A percentile compares a stretch with the other conserved stretches of the same genome.
phyloP scores from a whole-genome alignment of 2,329 filamentous ascomycete species.

The Exophiala viscosa region DNA sequence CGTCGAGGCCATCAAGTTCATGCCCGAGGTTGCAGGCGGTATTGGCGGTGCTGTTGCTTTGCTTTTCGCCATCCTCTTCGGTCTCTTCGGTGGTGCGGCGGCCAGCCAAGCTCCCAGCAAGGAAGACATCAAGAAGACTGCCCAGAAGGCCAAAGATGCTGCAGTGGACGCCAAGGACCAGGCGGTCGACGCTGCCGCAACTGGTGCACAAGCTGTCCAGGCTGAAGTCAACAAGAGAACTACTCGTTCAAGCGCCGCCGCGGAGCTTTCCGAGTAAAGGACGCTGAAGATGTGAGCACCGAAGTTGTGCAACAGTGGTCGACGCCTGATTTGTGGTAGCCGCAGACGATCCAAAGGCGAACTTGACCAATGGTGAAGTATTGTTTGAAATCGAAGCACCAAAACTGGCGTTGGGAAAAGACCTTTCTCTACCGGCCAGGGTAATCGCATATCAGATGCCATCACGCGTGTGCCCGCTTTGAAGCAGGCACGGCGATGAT shows the following conservation, averaged over 20 bases:
- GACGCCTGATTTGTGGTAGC: not conserved
- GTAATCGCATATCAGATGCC: constrained; percentile 3
- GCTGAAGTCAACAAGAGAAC: constrained; percentile 60
- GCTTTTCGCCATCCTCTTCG: constrained; percentile 66
- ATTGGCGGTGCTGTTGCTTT: constrained; percentile 68
- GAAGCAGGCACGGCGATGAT: not conserved
- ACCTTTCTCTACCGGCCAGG: too few species aligned
- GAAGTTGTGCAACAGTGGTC: not conserved
- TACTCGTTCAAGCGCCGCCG: constrained; percentile 41
- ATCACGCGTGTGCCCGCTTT: not conserved
- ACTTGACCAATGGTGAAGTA: too few species aligned
- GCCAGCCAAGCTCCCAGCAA: constrained; percentile 66
- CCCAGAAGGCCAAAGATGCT: constrained; percentile 56
- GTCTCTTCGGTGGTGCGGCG: constrained; percentile 58
- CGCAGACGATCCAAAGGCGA: not conserved
- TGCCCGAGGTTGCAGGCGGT: constrained; percentile 85
- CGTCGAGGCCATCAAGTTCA: constrained; percentile 77
- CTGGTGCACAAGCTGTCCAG: constrained; percentile 72
- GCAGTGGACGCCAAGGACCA: constrained; percentile 61
- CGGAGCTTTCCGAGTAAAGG: constrained; percentile 13
- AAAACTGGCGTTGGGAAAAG: too few species aligned
- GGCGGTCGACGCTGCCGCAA: constrained; percentile 60
- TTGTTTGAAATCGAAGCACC: too few species aligned
- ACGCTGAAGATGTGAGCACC: not conserved
- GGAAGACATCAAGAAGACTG: constrained; percentile 71